Evolutionary conservation across 176 grass and related monocot genomes (phyloP), one percentile per base, ranked within the genome.

Genomic region (Avena atlantica): DNA sequence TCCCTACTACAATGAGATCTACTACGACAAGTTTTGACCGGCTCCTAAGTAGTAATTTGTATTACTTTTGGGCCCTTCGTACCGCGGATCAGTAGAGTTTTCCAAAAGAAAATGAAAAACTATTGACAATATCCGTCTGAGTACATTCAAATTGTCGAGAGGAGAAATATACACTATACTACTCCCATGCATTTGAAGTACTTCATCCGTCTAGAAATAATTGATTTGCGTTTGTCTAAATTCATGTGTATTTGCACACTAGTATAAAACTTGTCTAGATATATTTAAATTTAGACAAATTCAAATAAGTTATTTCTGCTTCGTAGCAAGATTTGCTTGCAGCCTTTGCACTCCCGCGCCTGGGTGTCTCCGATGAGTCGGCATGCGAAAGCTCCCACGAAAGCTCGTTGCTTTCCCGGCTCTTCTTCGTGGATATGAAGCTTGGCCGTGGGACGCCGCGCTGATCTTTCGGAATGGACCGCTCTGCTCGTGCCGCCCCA

Each of bases 41-140:
- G 27, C 27, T 29, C 27, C 27, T n/a, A n/a, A n/a, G n/a, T 68
- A 29, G 27, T 63, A 25, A 55, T 34, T 15, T 76, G 27, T 24
- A 20, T 42, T 89, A 78, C 27, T 71, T 92, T 86, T 6, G 27
- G 27, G 27, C 84, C 86, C 86, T 3, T 55, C 72, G 44, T 48
- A 50, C 60, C 2, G 27, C 27, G 2, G 27, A 29, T 29, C 27
- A 29, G 27, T 29, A 69, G 83, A 60, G 15, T 64, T 40, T 40
- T 40, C 5, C 34, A 89, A 48, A 25, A 16, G 36, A 20, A 12
- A 27, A 9, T 68, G 29, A 6, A 34, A 4, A 23, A 62, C 17
- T 62, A n/a, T 62, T 48, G 10, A 21, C 11, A 63, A 17, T 63
- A 21, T 25, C 25, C 60, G 21, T 63, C 21, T 21, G 60, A 10